These are phyloP conservation scores for Cyberlindnera euphorbiae DNA, from an alignment of 805 yeast genomes.

Conservation along the genomic window DNA sequence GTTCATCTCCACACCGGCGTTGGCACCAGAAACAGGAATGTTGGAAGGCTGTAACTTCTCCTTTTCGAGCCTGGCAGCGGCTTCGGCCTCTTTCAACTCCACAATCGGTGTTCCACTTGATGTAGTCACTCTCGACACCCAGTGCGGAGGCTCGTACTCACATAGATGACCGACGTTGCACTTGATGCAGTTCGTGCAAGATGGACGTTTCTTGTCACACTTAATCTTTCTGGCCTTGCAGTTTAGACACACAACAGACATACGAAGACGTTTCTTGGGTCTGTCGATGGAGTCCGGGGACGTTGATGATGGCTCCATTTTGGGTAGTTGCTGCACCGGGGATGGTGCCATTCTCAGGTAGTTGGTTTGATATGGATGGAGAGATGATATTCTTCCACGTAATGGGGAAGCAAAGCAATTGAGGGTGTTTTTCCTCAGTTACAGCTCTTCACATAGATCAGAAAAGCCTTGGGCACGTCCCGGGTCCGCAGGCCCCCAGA, in stretches of 20 bases:
- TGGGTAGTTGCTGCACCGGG: too few species aligned
- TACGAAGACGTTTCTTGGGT: constrained; percentile 31
- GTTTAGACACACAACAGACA: constrained; percentile 34
- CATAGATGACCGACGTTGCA: constrained; percentile 27
- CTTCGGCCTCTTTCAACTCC: constrained; percentile 3
- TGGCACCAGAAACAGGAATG: background rate
- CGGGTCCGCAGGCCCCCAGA: too few species aligned
- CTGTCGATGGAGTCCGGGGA: constrained; percentile 1
- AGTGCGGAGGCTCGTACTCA: constrained; percentile 25
- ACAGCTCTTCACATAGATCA: too few species aligned
- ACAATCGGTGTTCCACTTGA: constrained; percentile 13
- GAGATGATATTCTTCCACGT: too few species aligned
- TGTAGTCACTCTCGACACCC: constrained; percentile 19
- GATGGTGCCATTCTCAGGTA: too few species aligned
- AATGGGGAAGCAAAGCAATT: too few species aligned
- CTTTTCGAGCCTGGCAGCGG: background rate
- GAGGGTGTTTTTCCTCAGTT: too few species aligned
- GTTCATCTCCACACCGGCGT: too few species aligned
- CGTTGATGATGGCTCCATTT: background rate
- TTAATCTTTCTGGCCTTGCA: constrained; percentile 36
- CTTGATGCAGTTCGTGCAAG: constrained; percentile 30
- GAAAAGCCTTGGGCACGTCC: too few species aligned
- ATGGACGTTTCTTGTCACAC: constrained; percentile 39
- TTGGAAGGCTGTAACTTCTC: background rate
- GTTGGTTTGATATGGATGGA: too few species aligned